phyloP scores from a whole-genome alignment of 2,329 filamentous ascomycete genomes.

The Fusarium pseudonygamai region DNA sequence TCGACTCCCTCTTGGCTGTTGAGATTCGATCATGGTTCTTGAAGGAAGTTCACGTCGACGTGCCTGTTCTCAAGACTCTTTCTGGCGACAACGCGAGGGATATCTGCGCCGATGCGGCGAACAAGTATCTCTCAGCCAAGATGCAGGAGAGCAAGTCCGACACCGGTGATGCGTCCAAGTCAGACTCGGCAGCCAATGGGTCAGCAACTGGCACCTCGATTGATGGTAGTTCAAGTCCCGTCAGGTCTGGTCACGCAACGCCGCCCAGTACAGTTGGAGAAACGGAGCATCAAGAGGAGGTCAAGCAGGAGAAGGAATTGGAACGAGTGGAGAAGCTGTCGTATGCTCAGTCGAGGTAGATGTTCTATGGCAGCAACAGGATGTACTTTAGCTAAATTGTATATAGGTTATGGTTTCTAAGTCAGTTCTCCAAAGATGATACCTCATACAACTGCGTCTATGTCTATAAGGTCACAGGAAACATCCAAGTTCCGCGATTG shows the following conservation, averaged over 20 bases:
- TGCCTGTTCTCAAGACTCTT: not conserved
- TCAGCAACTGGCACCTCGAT: not conserved
- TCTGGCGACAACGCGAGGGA: not conserved
- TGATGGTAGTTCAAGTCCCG: not conserved
- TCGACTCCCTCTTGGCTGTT: not conserved
- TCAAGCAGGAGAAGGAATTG: not conserved
- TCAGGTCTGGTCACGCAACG: not conserved
- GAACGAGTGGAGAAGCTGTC: not conserved
- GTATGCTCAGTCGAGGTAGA: slow-evolving; percentile 4
- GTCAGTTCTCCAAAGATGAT: not conserved
- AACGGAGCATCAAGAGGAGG: not conserved
- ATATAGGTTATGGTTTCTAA: slow-evolving; percentile 6
- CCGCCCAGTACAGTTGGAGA: not conserved
- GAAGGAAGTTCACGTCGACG: not conserved
- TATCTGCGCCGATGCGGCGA: not conserved
- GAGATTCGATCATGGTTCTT: slow-evolving; percentile 8
- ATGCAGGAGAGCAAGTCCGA: not conserved
- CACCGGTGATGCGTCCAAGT: not conserved
- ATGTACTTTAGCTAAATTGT: not conserved
- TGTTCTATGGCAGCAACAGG: no score
- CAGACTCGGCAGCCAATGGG: not conserved
- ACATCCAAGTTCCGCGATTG: not conserved
- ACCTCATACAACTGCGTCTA: not conserved
- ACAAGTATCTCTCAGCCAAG: slow-evolving; percentile 1
- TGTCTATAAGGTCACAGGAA: not conserved